phyloP scores from a whole-genome alignment of 1,139 yeast species.

The Blastobotrys arbuscula region DNA sequence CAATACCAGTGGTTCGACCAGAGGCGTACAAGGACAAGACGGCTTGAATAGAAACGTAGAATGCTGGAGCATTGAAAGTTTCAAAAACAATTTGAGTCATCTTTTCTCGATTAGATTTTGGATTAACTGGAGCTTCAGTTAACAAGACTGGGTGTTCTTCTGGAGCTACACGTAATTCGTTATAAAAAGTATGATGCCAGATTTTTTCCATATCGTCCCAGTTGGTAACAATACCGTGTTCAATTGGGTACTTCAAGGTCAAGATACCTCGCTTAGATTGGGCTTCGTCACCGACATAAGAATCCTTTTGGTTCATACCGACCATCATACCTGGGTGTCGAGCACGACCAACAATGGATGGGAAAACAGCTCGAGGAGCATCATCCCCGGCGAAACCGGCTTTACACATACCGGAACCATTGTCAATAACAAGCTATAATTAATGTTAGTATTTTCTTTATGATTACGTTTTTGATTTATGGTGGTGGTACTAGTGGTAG shows the following conservation, averaged over 20 bases:
- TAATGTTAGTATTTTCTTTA: conserved; percentile 7
- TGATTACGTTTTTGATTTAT: not conserved
- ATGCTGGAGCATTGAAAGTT: conserved; percentile 98
- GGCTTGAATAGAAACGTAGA: conserved; percentile 98
- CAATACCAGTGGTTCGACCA: conserved; percentile 99
- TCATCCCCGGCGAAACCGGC: conserved; percentile 99
- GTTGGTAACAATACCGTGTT: conserved; percentile 99
- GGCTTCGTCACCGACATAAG: conserved; percentile 99
- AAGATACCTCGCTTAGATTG: conserved; percentile 99
- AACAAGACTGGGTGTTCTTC: conserved; percentile 97
- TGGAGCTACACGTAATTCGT: conserved; percentile 97
- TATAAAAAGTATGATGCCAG: conserved; percentile 98
- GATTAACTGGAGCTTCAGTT: conserved; percentile 99
- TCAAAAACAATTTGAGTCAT: conserved; percentile 99
- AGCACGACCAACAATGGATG: conserved; percentile 99
- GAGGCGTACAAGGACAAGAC: conserved; percentile 96
- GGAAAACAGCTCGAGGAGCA: conserved; percentile 99
- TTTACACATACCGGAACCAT: conserved; percentile 99
- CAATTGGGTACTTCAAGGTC: conserved; percentile 97
- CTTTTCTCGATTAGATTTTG: conserved; percentile 98
- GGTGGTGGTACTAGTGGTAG: too few relatives aligned
- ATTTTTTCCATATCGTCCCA: conserved; percentile 99
- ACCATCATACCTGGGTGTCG: conserved; percentile 98
- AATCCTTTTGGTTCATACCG: conserved; percentile 99
- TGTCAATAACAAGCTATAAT: conserved; percentile 78